A percentile compares a stretch with the other conserved stretches of the same genome.
phyloP scores from a whole-genome alignment of 2,329 filamentous ascomycete species.

The Coniosporium tulheliwenetii region DNA sequence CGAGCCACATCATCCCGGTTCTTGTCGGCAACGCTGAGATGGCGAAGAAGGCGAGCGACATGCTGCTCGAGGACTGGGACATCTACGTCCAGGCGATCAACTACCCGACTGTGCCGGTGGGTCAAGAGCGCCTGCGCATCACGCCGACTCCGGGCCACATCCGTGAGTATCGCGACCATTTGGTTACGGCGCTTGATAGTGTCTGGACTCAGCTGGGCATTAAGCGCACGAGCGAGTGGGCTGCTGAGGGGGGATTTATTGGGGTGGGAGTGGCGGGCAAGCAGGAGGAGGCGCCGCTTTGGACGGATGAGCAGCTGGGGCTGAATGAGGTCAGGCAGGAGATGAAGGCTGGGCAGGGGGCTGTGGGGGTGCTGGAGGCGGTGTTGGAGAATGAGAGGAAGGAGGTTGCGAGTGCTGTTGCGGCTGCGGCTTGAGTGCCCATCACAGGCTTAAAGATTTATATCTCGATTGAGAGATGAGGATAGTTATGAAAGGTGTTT shows the following conservation, averaged over 20 bases:
- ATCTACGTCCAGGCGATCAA: slow-evolving; percentile 99
- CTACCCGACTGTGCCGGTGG: slow-evolving; percentile 93
- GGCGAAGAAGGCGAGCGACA: slow-evolving; percentile 81
- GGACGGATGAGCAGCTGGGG: slow-evolving; percentile 80
- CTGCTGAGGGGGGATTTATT: slow-evolving; percentile 78
- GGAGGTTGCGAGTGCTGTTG: slow-evolving; percentile 25
- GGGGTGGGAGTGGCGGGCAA: slow-evolving; percentile 66
- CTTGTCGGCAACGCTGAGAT: slow-evolving; percentile 88
- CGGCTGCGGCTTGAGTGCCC: slow-evolving; percentile 17
- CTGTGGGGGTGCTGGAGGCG: slow-evolving; percentile 29
- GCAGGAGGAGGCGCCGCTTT: slow-evolving; percentile 54
- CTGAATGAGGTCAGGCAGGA: slow-evolving; percentile 51
- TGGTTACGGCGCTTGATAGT: slow-evolving; percentile 67
- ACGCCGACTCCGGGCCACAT: slow-evolving; percentile 90
- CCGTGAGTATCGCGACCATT: slow-evolving; percentile 69
- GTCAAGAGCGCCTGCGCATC: slow-evolving; percentile 92
- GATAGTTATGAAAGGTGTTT: too few species aligned
- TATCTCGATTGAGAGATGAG: too few species aligned
- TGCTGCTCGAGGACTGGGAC: slow-evolving; percentile 74
- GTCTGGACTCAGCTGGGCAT: slow-evolving; percentile 83
- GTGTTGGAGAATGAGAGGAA: slow-evolving; percentile 30
- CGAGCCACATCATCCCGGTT: slow-evolving; percentile 87
- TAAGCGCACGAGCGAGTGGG: slow-evolving; percentile 89
- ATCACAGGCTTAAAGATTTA: too few species aligned
- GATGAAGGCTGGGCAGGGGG: slow-evolving; percentile 32